Base-by-base conservation (phyloP, 2,329 filamentous ascomycete genomes). In the Hypoxylon sp. region DNA sequence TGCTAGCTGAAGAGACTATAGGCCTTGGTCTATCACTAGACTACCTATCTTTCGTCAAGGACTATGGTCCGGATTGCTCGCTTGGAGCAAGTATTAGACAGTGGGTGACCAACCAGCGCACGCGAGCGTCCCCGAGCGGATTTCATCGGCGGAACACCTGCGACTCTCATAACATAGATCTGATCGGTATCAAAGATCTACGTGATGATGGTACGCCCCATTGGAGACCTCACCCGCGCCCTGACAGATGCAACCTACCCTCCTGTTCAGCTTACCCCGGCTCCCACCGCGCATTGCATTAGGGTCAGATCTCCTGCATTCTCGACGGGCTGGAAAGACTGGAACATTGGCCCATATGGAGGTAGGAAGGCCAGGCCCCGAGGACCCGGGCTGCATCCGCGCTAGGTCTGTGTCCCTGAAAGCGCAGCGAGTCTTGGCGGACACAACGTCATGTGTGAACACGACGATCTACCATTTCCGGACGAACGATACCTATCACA, bases 381-480 rank as follows among this genome's bases (percentile, higher is more conserved):
- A 61, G 49, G 46, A 66, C 61, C 31, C 56, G 66, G 68, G 66
- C 54, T 70, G 67, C 69, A 70, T 65, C 68, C 60, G 59, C 50
- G 30, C 55, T 49, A 69, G 69, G 70, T 72, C 69, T 72, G 62
- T 72, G 64, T 71, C 54, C 57, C 64, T 64, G 61, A 56, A 61
- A 54, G 60, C 64, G 66, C 64, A 65, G 54, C 49, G 25, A 48
- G 59, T 67, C 69, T 72, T 69, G 66, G 69, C 69, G 44, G 49
- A 46, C 67, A 72, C 61, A 70, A 72, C 69, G 64, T 70, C 69
- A 72, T 72, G 64, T 70, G 58, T 67, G 64, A 64, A 25, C 27
- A 60, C 40, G 69, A 71, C 49, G 55, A 65, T 68, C 58, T 68
- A 37, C 69, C 64, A 58, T 70, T 72, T 61, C 69, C 61, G 66